Base-by-base conservation (phyloP, 352 stramenopile species). In the Globisporangium cederbergense region DNA sequence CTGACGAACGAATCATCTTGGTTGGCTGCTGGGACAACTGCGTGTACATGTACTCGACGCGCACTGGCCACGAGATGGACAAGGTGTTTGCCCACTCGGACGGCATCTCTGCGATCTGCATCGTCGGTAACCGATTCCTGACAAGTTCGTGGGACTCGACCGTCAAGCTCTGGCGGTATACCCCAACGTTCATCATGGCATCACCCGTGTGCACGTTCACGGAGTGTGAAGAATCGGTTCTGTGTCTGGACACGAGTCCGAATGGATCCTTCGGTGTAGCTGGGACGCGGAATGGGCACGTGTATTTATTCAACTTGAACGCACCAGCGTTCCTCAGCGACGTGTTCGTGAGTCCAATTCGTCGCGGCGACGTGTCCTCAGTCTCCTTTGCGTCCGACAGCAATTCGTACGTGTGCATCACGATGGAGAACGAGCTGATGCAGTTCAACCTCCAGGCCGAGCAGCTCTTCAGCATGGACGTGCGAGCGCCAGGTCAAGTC, bases 141-240 rank as follows among this genome's bases (percentile, higher is more conserved):
- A 89, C 81, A n/a, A 89, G 81, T 34, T 93, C 83, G 4, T 91
- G 80, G 81, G 83, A 93, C 62, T 88, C 81, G 0, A 91, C 70
- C 0, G 74, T 93, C 62, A 93, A 91, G 62, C 57, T 89, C 22
- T 93, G 85, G 85, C 70, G 77, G 14, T 93, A 90, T 45, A 88
- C 82, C 1, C 67, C 80, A 10, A 76, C 63, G 10, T 74, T 71
- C 28, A 81, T 93, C 25, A 66, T 88, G 2, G 57, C 72, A 9
- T 78, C 73, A 0, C 81, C 78, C 4, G 73, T 90, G 8, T 70
- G 67, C 28, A 89, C 76, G 1, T 90, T 91, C 55, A 38, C 78
- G 5, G 76, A 90, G 30, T 89, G 78, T 16, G 76, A 87, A 62
- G 83, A 90, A 46, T 78, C 81, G 4, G 72, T 93, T 0, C 60